Base-by-base conservation (phyloP, 1,284 basidiomycete genomes). In the Ceratobasidium sp. region DNA sequence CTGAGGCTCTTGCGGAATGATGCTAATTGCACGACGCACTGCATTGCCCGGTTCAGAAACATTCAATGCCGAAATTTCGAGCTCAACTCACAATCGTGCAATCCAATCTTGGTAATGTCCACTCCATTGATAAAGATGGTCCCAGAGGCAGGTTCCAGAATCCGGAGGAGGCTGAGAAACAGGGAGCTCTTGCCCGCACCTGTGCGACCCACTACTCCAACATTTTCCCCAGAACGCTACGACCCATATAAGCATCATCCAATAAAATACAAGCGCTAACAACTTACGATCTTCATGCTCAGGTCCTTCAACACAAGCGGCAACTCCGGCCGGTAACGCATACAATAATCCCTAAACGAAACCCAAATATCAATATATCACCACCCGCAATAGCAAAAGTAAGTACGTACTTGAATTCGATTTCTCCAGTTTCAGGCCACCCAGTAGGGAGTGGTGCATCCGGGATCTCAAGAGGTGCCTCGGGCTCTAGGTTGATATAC, bases 131-230 rank as follows among this genome's bases (percentile, higher is more conserved):
- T 92, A 13, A 86, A 78, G 69, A 99, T 96, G 1, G 86, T 87
- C 9, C 96, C 97, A 55, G 85, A 84, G 0, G 86, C 83, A 0
- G 93, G 91, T 80, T 98, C 96, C 74, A 97, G 88, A 77, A 97
- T 92, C 1, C 92, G 87, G 84, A 93, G 92, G 0, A 94, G 90
- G 79, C 86, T 90, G 75, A 49, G 41, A 47, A 74, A 84, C 73
- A 96, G 87, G 2, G 92, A 92, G 32, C 90, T 92, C 82, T 98
- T 98, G 74, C 96, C 96, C n/a, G 94, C 93, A 1, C 96, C 95
- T 0, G 96, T 98, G 74, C 96, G 84, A 1, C 96, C 96, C 78
- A 90, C 90, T 3, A 96, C 86, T 23, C 94, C 95, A 61, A 98
- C 88, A 77, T 94, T 94, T 79, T 96, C 92, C 59, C 87, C 88